Evolutionary conservation across 306 rosid genomes (phyloP), one percentile per base, ranked within the genome.

Genomic region (Cucumis sativus): DNA sequence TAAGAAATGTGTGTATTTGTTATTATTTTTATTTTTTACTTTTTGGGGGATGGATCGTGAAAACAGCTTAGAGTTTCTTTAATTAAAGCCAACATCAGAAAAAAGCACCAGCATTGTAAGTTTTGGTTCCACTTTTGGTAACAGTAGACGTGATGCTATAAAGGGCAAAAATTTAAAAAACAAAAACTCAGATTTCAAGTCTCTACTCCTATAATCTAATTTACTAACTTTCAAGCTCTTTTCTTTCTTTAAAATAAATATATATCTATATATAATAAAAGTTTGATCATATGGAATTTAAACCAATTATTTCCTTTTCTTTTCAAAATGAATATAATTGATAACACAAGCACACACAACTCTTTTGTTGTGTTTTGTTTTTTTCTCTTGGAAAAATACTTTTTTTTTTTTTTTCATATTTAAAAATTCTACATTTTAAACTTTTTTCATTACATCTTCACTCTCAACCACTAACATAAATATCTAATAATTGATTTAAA

Each of bases 41-140:
- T 60, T 20, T 35, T 75, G 21, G 43, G 41, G 21, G 43, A 25
- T 62, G 59, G 45, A 61, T 58, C 79, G 79, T 77, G 79, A 77
- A 77, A 77, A 77, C 79, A 77, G 79, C 79, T 77, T 77, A 62
- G 57, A 61, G 59, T 9, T 61, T 18, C 71, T 59, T 61, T 59
- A 62, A 59, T 25, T 39, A 76, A 77, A 57, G 73, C 79, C 79
- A 61, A 62, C 79, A 61, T 77, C 72, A 77, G 79, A 77, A 74
- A 77, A 61, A 63, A 62, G 57, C 79, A 28, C 68, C 39, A 76
- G 79, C 69, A 61, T 41, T 59, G 57, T 58, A 54, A 76, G 71
- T 59, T 62, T 62, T 77, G 72, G 72, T 77, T 77, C 79, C 41
- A 25, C 79, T 77, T 77, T 77, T 21, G 45, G 79, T 60, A 77